These are phyloP conservation scores for Ophiocordyceps australis DNA, from an alignment of 2,329 filamentous ascomycete species.

Conservation along the genomic window DNA sequence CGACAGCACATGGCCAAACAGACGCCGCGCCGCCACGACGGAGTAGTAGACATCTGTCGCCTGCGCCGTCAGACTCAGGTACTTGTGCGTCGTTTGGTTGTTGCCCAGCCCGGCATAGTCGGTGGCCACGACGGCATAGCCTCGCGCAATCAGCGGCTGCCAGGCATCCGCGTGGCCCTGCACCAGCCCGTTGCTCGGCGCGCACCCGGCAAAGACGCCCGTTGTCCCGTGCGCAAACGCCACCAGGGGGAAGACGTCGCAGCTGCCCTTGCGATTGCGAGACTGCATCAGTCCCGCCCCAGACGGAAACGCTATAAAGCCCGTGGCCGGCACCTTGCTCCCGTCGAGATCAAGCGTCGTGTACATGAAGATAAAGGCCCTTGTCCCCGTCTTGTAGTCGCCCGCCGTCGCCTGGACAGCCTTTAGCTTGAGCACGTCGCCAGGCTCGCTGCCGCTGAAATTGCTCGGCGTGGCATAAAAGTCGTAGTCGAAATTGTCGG, in stretches of 20 bases:
- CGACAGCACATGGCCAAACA: slow-evolving; percentile 1
- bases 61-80: slow-evolving; percentile 3
- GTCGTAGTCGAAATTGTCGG: slow-evolving; percentile 1
- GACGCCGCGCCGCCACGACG: slow-evolving; percentile 2
- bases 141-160: slow-evolving; percentile 1
- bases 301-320: slow-evolving; percentile 4
- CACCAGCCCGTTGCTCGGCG: slow-evolving; percentile 2
- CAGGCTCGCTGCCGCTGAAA: background rate
- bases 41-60: slow-evolving; percentile 5
- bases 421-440: slow-evolving; percentile 1
- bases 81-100: slow-evolving; percentile 6
- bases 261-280: background rate
- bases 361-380: slow-evolving; percentile 1
- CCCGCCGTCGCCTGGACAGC: background rate
- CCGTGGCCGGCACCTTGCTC: slow-evolving; percentile 3
- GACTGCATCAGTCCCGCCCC: background rate
- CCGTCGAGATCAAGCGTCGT: slow-evolving; percentile 1
- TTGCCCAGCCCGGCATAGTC: slow-evolving; percentile 7
- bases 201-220: slow-evolving; percentile 3
- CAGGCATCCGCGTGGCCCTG: slow-evolving; percentile 4
- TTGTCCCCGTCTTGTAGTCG: background rate
- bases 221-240: slow-evolving; percentile 5
- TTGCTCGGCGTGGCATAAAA: slow-evolving; percentile 2
- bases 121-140: slow-evolving; percentile 6
- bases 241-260: slow-evolving; percentile 1